Evolutionary conservation across 345 rosid genomes (phyloP), one percentile per base, ranked within the genome.

Genomic region (Pelargonium nanum): DNA sequence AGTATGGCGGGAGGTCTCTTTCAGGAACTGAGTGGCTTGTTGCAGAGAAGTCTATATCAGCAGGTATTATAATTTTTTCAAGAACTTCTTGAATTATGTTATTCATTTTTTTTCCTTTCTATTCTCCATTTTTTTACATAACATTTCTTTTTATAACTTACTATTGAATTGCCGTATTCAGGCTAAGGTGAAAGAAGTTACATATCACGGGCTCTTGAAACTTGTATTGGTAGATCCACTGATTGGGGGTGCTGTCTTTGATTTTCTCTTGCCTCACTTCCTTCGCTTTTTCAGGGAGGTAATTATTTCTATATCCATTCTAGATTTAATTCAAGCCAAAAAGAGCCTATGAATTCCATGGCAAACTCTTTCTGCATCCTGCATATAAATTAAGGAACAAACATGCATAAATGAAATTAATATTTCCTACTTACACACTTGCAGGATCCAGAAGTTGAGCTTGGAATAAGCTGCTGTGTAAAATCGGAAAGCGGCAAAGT

Each of bases 1-100:
- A 68, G 68, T 63, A 59, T 59, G 51, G 74, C 76, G 30, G 80
- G 77, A 56, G 70, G 67, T 76, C 89, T 89, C 61, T 86, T 85
- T 55, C 85, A 72, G 51, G 88, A 85, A 68, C 69, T 89, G 71
- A 78, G 81, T 81, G 89, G 81, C 66, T 74, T 86, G 78, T 83
- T 86, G 68, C 97, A 83, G 66, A 89, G 95, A 77, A 86, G 95
- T 75, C 89, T 89, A 76, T 70, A 81, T 66, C 97, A 86, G 76
- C 91, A 79, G 86, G 97, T 85, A 32, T 58, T 32, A 60, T 34
- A 53, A 45, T 26, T 54, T 63, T 22, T 6, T 32, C 12, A 22
- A 56, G 15, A 5, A 1, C 24, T 7, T 34, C 40, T 22, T 17
- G 28, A 28, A 19, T 23, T 12, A 19, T 64, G 4, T 44, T 22